These are phyloP conservation scores for Serendipita sp. DNA, from an alignment of 768 basidiomycete genomes.

Conservation along the genomic window DNA sequence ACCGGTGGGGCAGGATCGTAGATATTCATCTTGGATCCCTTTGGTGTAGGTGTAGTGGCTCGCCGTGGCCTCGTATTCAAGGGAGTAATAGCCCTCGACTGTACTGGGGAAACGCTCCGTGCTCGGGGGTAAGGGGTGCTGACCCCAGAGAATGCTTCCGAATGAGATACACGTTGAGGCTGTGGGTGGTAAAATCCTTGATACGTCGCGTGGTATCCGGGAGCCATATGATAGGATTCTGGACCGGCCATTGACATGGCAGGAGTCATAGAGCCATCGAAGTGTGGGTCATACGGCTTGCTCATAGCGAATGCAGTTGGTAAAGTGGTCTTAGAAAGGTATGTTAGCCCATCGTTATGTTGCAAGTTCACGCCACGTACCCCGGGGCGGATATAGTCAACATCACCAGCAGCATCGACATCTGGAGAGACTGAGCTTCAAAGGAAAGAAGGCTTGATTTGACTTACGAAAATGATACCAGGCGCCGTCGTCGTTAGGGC, in stretches of 20 bases:
- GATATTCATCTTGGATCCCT: neutral
- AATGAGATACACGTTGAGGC: neutral
- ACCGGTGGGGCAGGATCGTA: neutral
- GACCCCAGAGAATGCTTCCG: neutral
- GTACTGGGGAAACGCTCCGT: neutral
- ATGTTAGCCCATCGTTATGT: neutral
- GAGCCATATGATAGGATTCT: neutral
- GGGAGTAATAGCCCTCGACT: neutral
- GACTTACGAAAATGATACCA: constrained; percentile 5
- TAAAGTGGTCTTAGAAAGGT: neutral
- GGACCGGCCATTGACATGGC: neutral
- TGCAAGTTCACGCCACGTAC: neutral
- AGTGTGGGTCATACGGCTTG: neutral
- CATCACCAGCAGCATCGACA: neutral
- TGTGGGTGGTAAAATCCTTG: neutral
- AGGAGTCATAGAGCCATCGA: neutral
- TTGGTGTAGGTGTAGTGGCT: neutral
- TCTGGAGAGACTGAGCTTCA: neutral
- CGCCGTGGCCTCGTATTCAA: neutral
- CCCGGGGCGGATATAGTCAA: constrained; percentile 1
- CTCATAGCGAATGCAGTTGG: neutral
- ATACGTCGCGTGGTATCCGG: neutral
- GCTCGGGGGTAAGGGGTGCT: neutral
- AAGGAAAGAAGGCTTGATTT: neutral
- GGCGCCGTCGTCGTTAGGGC: neutral